Conservation (phyloP, 164 flowering plant genomes). For the Chloranthus sessilifolius region DNA sequence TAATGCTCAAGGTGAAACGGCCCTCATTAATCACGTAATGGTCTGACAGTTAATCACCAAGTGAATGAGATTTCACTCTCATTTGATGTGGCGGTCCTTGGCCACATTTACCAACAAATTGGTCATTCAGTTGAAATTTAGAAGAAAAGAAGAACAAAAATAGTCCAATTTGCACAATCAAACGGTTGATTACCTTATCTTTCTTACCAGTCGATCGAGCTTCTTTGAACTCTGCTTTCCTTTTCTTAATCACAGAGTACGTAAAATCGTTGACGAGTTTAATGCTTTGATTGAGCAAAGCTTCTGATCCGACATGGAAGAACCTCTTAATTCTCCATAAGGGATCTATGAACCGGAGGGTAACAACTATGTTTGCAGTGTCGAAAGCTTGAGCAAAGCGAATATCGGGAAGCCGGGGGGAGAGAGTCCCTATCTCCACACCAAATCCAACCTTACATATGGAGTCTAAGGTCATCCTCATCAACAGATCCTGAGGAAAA, state of each 20-base stretch:
- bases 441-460: constrained; percentile 98
- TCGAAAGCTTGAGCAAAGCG: constrained; percentile 79
- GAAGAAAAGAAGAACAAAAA: too few species aligned
- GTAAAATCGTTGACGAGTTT: constrained; percentile 76
- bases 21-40: too few species aligned
- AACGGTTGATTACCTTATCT: constrained; percentile 8
- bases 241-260: constrained; percentile 59
- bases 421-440: constrained; percentile 81
- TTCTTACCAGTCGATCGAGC: constrained; percentile 18
- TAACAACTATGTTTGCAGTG: constrained; percentile 70
- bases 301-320: constrained; percentile 71
- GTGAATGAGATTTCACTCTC: too few species aligned
- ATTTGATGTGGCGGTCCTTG: too few species aligned
- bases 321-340: constrained; percentile 76
- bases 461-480: constrained; percentile 97
- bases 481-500: constrained; percentile 57
- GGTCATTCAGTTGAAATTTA: too few species aligned
- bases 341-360: constrained; percentile 82
- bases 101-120: too few species aligned
- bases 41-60: too few species aligned
- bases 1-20: too few species aligned
- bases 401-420: constrained; percentile 63
- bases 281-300: constrained; percentile 67
- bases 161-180: too few species aligned
- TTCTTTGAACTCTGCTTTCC: constrained; percentile 67